phyloP scores from a whole-genome alignment of 768 basidiomycete genomes.

The Lanmaoa rubissima region DNA sequence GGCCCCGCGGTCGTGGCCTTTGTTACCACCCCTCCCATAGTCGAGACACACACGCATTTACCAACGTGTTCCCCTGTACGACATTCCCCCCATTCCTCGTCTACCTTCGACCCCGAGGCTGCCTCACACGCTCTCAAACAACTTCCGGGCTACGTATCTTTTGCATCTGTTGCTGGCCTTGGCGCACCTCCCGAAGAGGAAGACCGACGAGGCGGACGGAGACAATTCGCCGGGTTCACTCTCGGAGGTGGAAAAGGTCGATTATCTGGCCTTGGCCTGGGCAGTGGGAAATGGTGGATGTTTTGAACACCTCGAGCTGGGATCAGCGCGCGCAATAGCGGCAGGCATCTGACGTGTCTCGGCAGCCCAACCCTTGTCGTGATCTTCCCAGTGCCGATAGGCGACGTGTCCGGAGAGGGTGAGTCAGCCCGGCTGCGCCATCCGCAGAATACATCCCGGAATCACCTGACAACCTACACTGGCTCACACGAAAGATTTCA shows the following conservation, averaged over 20 bases:
- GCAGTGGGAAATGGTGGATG: conserved; percentile 34
- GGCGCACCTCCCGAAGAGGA: conserved; percentile 55
- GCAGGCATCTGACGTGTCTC: conserved; percentile 5
- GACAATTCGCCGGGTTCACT: conserved; percentile 16
- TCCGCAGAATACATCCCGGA: conserved; percentile 4
- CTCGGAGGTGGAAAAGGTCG: conserved; percentile 19
- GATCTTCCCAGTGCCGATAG: background rate
- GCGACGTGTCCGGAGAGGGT: conserved; percentile 15
- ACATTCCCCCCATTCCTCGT: conserved; percentile 18
- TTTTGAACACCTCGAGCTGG: conserved; percentile 18
- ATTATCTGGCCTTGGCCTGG: conserved; percentile 25
- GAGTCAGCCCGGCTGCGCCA: conserved; percentile 19
- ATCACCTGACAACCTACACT: conserved; percentile 4
- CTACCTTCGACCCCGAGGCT: conserved; percentile 61
- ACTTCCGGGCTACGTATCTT: conserved; percentile 66
- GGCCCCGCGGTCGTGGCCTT: conserved; percentile 24
- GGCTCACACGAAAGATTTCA: conserved; percentile 4
- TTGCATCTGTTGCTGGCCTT: conserved; percentile 63
- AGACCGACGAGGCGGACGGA: conserved; percentile 31
- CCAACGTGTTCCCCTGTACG: conserved; percentile 10
- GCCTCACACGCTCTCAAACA: conserved; percentile 56
- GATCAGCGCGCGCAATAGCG: conserved; percentile 2
- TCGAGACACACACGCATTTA: conserved; percentile 11
- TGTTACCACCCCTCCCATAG: conserved; percentile 17
- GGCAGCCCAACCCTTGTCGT: conserved; percentile 9